Evolutionary conservation across 2,329 filamentous ascomycete species (phyloP).

Genomic region (Cytospora chrysosperma): DNA sequence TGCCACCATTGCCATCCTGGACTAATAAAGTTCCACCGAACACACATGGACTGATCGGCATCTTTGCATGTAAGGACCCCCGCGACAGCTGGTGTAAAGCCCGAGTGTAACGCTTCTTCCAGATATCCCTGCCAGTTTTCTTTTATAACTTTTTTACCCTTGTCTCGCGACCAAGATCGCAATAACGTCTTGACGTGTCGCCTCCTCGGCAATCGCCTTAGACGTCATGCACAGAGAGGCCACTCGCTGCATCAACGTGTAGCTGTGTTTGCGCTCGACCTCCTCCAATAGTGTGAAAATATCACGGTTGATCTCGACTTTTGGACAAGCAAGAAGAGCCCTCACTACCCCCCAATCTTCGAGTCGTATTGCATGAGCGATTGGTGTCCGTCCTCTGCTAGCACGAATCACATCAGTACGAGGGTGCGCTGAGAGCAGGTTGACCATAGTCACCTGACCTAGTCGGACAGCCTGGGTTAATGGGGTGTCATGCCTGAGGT

Average conservation of each 20-base stretch:
- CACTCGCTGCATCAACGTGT: not conserved
- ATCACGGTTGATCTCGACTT: not conserved
- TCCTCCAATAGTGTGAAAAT: not conserved
- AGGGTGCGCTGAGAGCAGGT: not conserved
- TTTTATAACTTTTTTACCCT: too few species aligned
- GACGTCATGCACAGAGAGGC: not conserved
- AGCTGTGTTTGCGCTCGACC: not conserved
- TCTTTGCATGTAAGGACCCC: too few species aligned
- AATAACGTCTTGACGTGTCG: not conserved
- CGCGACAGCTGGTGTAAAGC: too few species aligned
- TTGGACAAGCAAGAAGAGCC: not conserved
- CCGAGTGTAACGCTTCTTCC: too few species aligned
- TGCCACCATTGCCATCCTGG: too few species aligned
- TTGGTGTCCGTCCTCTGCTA: not conserved
- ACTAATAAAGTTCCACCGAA: too few species aligned
- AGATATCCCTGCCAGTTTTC: too few species aligned
- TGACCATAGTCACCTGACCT: not conserved
- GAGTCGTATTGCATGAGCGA: not conserved
- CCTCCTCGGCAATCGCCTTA: too few species aligned
- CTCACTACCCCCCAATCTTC: not conserved
- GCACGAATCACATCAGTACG: not conserved
- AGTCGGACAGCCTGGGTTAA: not conserved
- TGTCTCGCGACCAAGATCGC: too few species aligned
- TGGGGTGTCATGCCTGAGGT: not conserved
- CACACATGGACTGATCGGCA: too few species aligned